A percentile compares a stretch with the other conserved stretches of the same genome.
Evolutionary conservation across 208 protist genomes (phyloP).

Genomic region (Wallacemonas sp.): DNA sequence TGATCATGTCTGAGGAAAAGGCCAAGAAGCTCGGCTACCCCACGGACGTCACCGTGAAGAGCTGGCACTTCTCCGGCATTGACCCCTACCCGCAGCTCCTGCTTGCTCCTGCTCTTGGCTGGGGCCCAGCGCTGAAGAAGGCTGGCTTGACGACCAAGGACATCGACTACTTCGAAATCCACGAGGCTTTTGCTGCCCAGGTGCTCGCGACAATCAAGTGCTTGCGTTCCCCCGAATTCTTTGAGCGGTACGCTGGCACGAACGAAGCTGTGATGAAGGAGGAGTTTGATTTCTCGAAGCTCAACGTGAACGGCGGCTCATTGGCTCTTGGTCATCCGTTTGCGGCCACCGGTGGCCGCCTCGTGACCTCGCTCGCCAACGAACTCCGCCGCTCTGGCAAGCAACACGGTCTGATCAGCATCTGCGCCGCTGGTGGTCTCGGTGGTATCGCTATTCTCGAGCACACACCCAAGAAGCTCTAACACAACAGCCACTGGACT

Average conservation of each 20-base stretch:
- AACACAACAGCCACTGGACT: slow-evolving; percentile 3
- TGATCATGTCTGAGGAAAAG: slow-evolving; percentile 87
- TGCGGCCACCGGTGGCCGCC: slow-evolving; percentile 81
- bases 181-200: slow-evolving; percentile 90
- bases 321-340: slow-evolving; percentile 89
- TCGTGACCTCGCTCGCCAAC: slow-evolving; percentile 75
- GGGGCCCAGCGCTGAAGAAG: slow-evolving; percentile 65
- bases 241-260: slow-evolving; percentile 42
- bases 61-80: slow-evolving; percentile 73
- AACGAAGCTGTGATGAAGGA: slow-evolving; percentile 35
- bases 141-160: slow-evolving; percentile 73
- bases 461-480: slow-evolving; percentile 45
- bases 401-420: slow-evolving; percentile 75
- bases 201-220: slow-evolving; percentile 80
- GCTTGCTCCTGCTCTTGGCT: slow-evolving; percentile 79
- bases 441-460: slow-evolving; percentile 77
- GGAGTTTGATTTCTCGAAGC: slow-evolving; percentile 65
- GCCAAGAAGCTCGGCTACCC: slow-evolving; percentile 75
- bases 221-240: slow-evolving; percentile 72
- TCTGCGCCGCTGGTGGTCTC: slow-evolving; percentile 88
- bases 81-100: slow-evolving; percentile 89
- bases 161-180: slow-evolving; percentile 88
- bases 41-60: slow-evolving; percentile 64
- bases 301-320: slow-evolving; percentile 81
- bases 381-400: slow-evolving; percentile 81